Evolutionary conservation across 345 rosid genomes (phyloP).

Genomic region (Salix udensis): DNA sequence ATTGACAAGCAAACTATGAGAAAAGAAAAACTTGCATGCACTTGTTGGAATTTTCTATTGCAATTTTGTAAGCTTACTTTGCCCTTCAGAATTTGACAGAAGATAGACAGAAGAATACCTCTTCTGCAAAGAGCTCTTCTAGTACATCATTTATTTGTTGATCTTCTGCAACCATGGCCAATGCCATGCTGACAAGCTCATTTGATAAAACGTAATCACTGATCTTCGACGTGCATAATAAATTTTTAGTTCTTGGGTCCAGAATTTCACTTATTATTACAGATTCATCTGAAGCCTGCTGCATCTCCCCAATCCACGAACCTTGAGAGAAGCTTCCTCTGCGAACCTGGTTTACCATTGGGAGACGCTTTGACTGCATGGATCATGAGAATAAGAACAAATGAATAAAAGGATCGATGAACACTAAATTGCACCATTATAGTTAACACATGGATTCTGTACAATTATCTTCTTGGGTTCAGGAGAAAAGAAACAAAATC

Average conservation of each 20-base stretch:
- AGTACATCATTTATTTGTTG: conserved; percentile 62
- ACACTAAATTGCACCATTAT: not conserved
- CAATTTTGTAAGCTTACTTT: not conserved
- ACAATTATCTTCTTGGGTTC: not conserved
- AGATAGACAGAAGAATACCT: conserved; percentile 37
- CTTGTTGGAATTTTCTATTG: not conserved
- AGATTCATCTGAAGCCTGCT: conserved; percentile 66
- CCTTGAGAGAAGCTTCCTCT: conserved; percentile 53
- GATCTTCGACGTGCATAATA: conserved; percentile 64
- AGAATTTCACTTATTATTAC: conserved; percentile 72
- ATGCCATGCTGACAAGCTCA: conserved; percentile 77
- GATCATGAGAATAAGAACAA: conserved; percentile 8
- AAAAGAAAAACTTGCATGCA: not conserved
- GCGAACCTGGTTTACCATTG: conserved; percentile 30
- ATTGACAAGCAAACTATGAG: not conserved
- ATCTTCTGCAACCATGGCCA: conserved; percentile 83
- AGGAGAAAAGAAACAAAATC: not conserved
- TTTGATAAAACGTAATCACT: conserved; percentile 72
- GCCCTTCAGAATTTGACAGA: conserved; percentile 4
- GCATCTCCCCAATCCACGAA: conserved; percentile 81
- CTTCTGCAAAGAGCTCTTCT: conserved; percentile 74
- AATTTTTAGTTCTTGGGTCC: conserved; percentile 67
- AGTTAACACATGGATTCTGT: not conserved
- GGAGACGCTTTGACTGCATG: conserved; percentile 67
- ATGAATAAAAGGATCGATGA: not conserved